These are phyloP conservation scores for Jackrogersella multiformis DNA, from an alignment of 495 filamentous ascomycete species.

Conservation along the genomic window DNA sequence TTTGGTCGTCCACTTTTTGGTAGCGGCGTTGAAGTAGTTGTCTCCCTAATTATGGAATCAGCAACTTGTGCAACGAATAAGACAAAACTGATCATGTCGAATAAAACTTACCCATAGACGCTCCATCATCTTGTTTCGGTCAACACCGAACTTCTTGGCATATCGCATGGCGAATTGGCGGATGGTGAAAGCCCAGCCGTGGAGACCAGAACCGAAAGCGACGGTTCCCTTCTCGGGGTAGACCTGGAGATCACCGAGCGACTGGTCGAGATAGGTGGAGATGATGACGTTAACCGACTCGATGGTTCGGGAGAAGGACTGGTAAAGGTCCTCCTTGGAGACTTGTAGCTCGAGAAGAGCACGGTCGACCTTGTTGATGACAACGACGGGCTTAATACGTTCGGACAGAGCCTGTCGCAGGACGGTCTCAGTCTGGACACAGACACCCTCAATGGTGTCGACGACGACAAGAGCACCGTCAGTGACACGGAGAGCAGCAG, in stretches of 20 bases:
- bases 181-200: slow-evolving; percentile 99
- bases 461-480: slow-evolving; percentile 99
- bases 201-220: slow-evolving; percentile 99
- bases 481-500: slow-evolving; percentile 98
- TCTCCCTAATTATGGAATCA: slow-evolving; percentile 71
- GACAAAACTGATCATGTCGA: background rate
- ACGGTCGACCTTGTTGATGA: slow-evolving; percentile 99
- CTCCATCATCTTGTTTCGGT: slow-evolving; percentile 99
- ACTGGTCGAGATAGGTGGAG: slow-evolving; percentile 97
- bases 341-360: slow-evolving; percentile 98
- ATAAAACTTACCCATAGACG: slow-evolving; percentile 85
- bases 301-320: slow-evolving; percentile 98
- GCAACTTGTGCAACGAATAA: background rate
- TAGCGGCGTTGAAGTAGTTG: slow-evolving; percentile 99
- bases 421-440: slow-evolving; percentile 99
- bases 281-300: slow-evolving; percentile 99
- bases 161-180: slow-evolving; percentile 97
- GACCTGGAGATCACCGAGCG: slow-evolving; percentile 96
- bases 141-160: slow-evolving; percentile 99
- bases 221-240: slow-evolving; percentile 96
- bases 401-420: slow-evolving; percentile 98
- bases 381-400: slow-evolving; percentile 99
- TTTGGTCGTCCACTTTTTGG: slow-evolving; percentile 99
- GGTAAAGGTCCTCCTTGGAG: slow-evolving; percentile 98
- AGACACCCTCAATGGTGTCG: slow-evolving; percentile 99